Conservation (phyloP, 768 basidiomycete species). For the Naematelia encephala region DNA sequence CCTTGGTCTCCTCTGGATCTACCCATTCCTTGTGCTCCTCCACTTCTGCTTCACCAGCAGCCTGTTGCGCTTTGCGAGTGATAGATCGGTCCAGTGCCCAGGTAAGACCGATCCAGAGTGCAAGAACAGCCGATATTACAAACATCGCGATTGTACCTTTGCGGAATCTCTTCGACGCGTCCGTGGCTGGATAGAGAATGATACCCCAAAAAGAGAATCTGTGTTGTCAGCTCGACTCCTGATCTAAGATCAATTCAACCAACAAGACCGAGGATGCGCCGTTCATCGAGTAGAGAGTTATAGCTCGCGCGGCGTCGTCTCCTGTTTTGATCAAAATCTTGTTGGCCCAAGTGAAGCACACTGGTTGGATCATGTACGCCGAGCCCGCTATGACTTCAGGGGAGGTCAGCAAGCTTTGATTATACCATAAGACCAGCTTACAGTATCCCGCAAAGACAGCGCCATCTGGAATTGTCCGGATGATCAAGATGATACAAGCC, state of each 20-base stretch:
- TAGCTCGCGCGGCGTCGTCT: slow-evolving; percentile 5
- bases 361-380: slow-evolving; percentile 2
- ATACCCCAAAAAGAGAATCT: slow-evolving; percentile 2
- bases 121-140: not conserved
- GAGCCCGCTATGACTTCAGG: not conserved
- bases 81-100: not conserved
- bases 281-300: slow-evolving; percentile 6
- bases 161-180: not conserved
- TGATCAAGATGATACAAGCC: too few relatives aligned
- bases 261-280: not conserved
- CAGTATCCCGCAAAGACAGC: too few relatives aligned
- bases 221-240: too few relatives aligned
- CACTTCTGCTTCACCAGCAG: too few relatives aligned
- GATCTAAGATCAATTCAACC: too few relatives aligned
- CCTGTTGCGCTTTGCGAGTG: too few relatives aligned
- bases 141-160: slow-evolving; percentile 2
- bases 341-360: slow-evolving; percentile 1
- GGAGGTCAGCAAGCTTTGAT: not conserved
- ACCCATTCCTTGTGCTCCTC: too few relatives aligned
- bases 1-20: too few relatives aligned
- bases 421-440: too few relatives aligned
- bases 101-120: not conserved
- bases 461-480: too few relatives aligned
- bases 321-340: not conserved
- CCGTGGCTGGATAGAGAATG: not conserved